These are phyloP conservation scores for Penicillium decumbens DNA, from an alignment of 2,329 filamentous ascomycete genomes.

Conservation along the genomic window DNA sequence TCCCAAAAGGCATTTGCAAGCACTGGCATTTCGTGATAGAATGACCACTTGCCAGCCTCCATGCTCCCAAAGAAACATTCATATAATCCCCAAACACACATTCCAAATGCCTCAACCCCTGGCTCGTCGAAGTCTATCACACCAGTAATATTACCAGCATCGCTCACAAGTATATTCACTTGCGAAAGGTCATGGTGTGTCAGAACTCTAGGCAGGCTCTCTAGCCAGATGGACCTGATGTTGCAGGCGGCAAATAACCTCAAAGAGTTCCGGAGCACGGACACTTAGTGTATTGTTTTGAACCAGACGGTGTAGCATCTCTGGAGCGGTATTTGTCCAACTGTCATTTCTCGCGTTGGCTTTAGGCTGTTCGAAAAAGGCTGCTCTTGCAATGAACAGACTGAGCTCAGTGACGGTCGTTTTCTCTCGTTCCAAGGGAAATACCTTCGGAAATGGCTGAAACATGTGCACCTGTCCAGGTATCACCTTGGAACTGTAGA, in stretches of 20 bases:
- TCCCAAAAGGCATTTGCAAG: background rate
- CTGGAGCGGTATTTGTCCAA: background rate
- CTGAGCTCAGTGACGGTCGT: background rate
- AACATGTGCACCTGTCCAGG: background rate
- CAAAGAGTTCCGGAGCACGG: background rate
- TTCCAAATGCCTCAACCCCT: background rate
- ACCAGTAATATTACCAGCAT: background rate
- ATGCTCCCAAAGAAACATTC: constrained; percentile 3
- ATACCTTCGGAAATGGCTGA: background rate
- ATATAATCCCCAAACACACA: background rate
- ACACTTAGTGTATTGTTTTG: background rate
- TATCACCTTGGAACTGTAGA: background rate
- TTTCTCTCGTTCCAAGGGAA: background rate
- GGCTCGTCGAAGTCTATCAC: background rate
- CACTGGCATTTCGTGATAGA: background rate
- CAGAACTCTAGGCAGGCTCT: background rate
- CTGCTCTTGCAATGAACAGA: background rate
- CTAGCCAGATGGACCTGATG: background rate
- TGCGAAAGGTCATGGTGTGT: background rate
- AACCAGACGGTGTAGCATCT: background rate
- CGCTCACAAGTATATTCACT: background rate
- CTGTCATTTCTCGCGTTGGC: background rate
- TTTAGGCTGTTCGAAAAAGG: background rate
- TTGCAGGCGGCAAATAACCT: background rate
- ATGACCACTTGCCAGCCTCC: background rate